phyloP scores from a whole-genome alignment of 2,329 filamentous ascomycete genomes.

The Fusarium sambucinum region DNA sequence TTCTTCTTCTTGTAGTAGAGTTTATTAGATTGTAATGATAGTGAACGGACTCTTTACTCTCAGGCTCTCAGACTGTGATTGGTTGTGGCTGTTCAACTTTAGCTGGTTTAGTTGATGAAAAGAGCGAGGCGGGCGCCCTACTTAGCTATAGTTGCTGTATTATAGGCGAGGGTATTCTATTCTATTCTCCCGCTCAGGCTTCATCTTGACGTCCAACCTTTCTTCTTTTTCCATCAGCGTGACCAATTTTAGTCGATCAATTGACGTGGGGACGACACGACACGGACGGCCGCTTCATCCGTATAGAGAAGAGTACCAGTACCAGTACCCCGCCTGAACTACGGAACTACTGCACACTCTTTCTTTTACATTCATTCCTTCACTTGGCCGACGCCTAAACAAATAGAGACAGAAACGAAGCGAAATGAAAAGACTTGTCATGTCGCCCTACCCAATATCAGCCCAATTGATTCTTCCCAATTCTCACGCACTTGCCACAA shows the following conservation, averaged over 20 bases:
- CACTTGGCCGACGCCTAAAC: conserved; percentile 13
- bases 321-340: conserved; percentile 6
- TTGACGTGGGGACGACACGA: conserved; percentile 5
- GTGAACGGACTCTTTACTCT: conserved; percentile 1
- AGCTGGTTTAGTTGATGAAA: conserved; percentile 9
- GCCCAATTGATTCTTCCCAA: conserved; percentile 22
- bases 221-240: conserved; percentile 1
- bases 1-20: no score
- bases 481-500: conserved; percentile 31
- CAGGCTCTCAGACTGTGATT: conserved; percentile 12
- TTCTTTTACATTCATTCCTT: conserved; percentile 2
- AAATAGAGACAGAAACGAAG: not conserved
- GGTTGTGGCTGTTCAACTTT: conserved; percentile 8
- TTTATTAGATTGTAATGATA: not conserved
- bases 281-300: not conserved
- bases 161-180: conserved; percentile 25
- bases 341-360: not conserved
- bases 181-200: not conserved
- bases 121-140: conserved; percentile 19
- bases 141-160: conserved; percentile 16
- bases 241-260: conserved; percentile 9
- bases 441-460: conserved; percentile 39
- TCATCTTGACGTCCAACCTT: conserved; percentile 29
- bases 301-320: not conserved
- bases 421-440: conserved; percentile 8